phyloP scores from a whole-genome alignment of 768 basidiomycete genomes.

The Amanita inopinata region DNA sequence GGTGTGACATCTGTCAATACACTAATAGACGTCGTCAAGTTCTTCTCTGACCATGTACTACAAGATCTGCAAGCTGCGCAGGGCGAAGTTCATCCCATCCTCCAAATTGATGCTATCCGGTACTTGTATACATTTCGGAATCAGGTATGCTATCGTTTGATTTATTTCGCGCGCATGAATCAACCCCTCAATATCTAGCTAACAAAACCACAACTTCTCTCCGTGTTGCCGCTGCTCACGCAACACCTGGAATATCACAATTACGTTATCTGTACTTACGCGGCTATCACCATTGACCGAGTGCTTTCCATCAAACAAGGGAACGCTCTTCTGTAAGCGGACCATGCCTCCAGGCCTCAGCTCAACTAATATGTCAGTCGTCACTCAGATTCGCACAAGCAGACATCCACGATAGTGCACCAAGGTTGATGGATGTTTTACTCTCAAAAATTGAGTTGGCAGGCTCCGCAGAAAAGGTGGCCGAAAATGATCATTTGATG shows the following conservation, averaged over 20 bases:
- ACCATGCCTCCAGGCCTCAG: background rate
- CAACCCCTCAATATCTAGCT: constrained; percentile 35
- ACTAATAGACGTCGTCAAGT: constrained; percentile 88
- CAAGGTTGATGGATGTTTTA: constrained; percentile 58
- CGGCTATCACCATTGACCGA: constrained; percentile 96
- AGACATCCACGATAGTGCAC: constrained; percentile 81
- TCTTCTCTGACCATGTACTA: constrained; percentile 89
- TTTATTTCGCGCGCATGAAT: constrained; percentile 1
- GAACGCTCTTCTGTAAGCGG: constrained; percentile 58
- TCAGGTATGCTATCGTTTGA: constrained; percentile 43
- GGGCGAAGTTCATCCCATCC: constrained; percentile 72
- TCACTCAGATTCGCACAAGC: constrained; percentile 68
- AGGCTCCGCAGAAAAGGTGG: constrained; percentile 80
- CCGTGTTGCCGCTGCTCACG: constrained; percentile 80
- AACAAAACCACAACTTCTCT: constrained; percentile 87
- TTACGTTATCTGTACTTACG: constrained; percentile 93
- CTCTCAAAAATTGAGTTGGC: constrained; percentile 73
- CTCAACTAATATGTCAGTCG: background rate
- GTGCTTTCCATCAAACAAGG: constrained; percentile 85
- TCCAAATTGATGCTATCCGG: constrained; percentile 94
- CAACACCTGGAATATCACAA: constrained; percentile 75
- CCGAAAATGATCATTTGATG: constrained; percentile 97
- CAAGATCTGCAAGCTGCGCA: constrained; percentile 68
- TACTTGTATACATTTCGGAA: constrained; percentile 95
- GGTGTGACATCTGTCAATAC: constrained; percentile 92